Base-by-base conservation (phyloP, 2,329 filamentous ascomycete species). In the Coniella lustricola region DNA sequence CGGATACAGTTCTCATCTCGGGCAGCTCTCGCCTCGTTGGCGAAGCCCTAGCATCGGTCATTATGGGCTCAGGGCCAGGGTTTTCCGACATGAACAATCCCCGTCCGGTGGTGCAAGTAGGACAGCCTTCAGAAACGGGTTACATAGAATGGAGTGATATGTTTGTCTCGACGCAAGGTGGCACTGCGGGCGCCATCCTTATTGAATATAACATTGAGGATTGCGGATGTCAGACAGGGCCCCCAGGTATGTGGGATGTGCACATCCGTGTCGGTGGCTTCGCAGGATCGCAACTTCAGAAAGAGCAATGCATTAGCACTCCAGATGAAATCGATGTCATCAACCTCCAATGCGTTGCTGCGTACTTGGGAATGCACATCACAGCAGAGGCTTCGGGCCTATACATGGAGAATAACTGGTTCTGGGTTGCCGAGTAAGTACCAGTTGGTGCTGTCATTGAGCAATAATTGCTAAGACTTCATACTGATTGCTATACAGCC, bases 201-300 rank as follows among this genome's bases (percentile, higher is more conserved):
- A 79, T 90, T 50, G 75, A 90, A 60, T 90, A 82, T 72, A 90
- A 90, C 61, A 69, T 90, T 14, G 74, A 72, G 1, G 57, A 51
- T 3, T 54, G 55, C 9, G 51, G 43, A 5, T 53, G 50, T 20
- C 53, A 42, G 2, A 32, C 20, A 20, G 60, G 60, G 29, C 73
- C 74, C 2, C 69, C 69, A 3, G 81, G 77, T 13, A 73, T 84
- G 63, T 90, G 85, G 86, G 86, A 90, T 56, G 79, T 84, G 12
- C 86, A 90, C 65, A 77, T 84, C 60, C 81, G 86, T 57, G 75
- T 91, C 42, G 86, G 85, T 55, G 86, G 86, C 13, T 82, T 80
- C 53, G 75, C 77, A 3, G 85, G 85, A 34, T 86, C 84, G 4
- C 66, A 82, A 34, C 74, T 90, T 25, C 82, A 86, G 62, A 74